These are phyloP conservation scores for Haplosporangium sp. DNA, from an alignment of 371 early-diverging fungal genomes.

Conservation along the genomic window DNA sequence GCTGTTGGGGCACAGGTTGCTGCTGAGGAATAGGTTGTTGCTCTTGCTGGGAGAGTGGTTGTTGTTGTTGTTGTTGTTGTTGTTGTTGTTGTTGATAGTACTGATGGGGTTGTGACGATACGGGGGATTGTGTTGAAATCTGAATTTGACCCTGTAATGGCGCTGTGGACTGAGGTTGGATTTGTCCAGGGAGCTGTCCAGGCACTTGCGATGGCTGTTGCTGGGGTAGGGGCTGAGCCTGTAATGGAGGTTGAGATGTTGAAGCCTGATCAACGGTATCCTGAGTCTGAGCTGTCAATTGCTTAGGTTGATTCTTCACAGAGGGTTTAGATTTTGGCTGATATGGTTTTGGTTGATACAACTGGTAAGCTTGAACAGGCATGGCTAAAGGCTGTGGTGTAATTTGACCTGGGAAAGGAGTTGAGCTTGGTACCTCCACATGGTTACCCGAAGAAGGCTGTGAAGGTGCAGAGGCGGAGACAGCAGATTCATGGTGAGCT, in stretches of 20 bases:
- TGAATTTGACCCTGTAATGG: slow-evolving; percentile 9
- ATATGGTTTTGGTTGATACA: slow-evolving; percentile 53
- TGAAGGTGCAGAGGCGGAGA: neutral
- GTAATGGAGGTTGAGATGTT: neutral
- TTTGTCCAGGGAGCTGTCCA: slow-evolving; percentile 1
- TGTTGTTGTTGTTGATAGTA: slow-evolving; percentile 17
- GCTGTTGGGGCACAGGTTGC: neutral
- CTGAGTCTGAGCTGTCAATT: neutral
- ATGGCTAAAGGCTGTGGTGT: slow-evolving; percentile 28
- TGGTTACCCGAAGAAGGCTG: neutral
- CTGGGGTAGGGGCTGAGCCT: slow-evolving; percentile 7
- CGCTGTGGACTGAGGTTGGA: slow-evolving; percentile 6
- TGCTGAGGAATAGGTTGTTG: slow-evolving; percentile 5
- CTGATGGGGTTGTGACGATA: slow-evolving; percentile 3
- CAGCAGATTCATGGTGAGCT: slow-evolving; percentile 17
- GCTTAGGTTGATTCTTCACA: slow-evolving; percentile 9
- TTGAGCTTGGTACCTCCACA: neutral
- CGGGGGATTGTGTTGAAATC: slow-evolving; percentile 3
- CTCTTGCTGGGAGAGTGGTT: slow-evolving; percentile 2
- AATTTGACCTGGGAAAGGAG: slow-evolving; percentile 31
- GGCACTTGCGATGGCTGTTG: neutral
- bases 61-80: slow-evolving; percentile 12
- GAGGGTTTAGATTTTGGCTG: slow-evolving; percentile 48
- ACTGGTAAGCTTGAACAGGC: slow-evolving; percentile 46
- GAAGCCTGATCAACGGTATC: neutral